phyloP scores from a whole-genome alignment of 768 basidiomycete species.

The Coprinopsis strossmayeri region DNA sequence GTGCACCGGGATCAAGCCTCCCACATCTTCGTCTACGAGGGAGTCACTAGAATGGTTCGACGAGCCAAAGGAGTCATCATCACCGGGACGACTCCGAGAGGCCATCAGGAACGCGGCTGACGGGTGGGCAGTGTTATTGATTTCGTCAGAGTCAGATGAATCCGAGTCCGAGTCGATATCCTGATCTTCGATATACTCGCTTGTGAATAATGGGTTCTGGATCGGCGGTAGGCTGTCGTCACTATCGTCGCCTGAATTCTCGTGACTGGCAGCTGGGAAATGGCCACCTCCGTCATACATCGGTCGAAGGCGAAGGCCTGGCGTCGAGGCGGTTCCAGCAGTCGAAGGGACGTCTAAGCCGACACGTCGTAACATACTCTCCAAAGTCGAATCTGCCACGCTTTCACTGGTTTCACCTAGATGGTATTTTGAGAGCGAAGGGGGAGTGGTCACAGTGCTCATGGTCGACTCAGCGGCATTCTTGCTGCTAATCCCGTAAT shows the following conservation, averaged over 20 bases:
- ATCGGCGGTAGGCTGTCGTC: constrained; percentile 7
- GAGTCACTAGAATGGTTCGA: constrained; percentile 58
- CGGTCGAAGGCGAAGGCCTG: constrained; percentile 17
- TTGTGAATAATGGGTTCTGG: constrained; percentile 1
- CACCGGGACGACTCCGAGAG: constrained; percentile 30
- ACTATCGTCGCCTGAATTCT: neutral
- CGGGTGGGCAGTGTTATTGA: constrained; percentile 55
- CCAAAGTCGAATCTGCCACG: constrained; percentile 51
- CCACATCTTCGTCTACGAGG: constrained; percentile 38
- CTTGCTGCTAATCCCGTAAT: constrained; percentile 17
- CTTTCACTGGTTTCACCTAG: constrained; percentile 40
- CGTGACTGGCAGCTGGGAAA: neutral
- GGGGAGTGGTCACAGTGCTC: constrained; percentile 65
- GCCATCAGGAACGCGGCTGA: constrained; percentile 70
- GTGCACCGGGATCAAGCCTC: constrained; percentile 42
- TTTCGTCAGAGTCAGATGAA: constrained; percentile 49
- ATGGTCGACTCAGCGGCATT: constrained; percentile 48
- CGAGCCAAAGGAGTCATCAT: constrained; percentile 42
- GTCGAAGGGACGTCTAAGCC: constrained; percentile 37
- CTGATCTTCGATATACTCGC: constrained; percentile 12
- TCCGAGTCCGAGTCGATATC: constrained; percentile 42
- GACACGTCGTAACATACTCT: constrained; percentile 64
- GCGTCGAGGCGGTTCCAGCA: constrained; percentile 17
- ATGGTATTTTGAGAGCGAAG: constrained; percentile 63
- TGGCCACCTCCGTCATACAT: constrained; percentile 1